Evolutionary conservation across 78 protist species (phyloP), one percentile per base, ranked within the genome.

Genomic region (Dictyostelium brefeldianum): DNA sequence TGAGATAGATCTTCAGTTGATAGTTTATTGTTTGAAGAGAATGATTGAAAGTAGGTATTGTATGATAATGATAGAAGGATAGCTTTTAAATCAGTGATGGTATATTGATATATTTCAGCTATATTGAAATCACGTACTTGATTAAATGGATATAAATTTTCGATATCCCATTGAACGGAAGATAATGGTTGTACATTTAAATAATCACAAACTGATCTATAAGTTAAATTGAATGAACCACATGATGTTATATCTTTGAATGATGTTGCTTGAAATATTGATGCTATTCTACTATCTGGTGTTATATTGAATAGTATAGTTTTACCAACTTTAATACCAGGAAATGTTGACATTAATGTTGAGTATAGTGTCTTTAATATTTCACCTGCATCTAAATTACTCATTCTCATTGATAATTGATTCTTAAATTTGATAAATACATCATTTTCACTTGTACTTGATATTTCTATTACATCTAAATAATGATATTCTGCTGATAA

Each of bases 181-280:
- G 78, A 54, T 46, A 77, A 22, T 46, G 93, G 93, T 87, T 67
- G 74, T 27, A 64, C 54, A 22, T 84, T 84, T 12, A 87, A 1
- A 78, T 78, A 78, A 31, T 87, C 93, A 64, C 93, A 87, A 77
- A 87, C 59, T 64, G 93, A 87, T 36, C 54, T 50, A 77, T 87
- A 87, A 8, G 93, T 87, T 12, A 70, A 22, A 11, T 31, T 50
- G 56, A 87, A 87, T 78, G 93, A 87, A 64, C 93, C 93, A 77
- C 93, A 87, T 12, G 57, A 57, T n/a, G 46, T 36, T 8, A 53
- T 27, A 46, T 74, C 62, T 25, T 77, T 77, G 14, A 50, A 27
- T 65, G 75, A 59, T 0, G 80, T 64, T 2, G 83, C 51, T 36
- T 57, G 79, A 36, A 87, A 77, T 43, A 87, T 87, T 6, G 83